Percentiles rank a stretch among this genome's conserved stretches.
Evolutionary conservation across 331 rosid species (phyloP).

Genomic region (Stylosanthes scabra): DNA sequence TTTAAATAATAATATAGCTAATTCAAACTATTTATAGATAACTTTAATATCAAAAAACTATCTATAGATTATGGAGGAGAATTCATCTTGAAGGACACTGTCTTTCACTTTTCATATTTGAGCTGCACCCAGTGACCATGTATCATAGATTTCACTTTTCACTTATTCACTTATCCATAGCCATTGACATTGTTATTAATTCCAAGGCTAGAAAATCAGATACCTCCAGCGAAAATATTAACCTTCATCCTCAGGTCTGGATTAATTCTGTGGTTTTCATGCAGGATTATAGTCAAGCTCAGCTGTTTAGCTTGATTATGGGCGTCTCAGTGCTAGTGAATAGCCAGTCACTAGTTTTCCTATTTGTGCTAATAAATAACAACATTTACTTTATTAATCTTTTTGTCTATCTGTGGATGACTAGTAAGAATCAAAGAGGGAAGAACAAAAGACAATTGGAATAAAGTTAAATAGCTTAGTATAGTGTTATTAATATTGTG

Average conservation of each 20-base stretch:
- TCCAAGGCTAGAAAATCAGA: constrained; percentile 31
- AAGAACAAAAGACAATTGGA: neutral
- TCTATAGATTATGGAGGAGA: neutral
- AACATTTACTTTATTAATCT: neutral
- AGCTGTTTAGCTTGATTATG: constrained; percentile 21
- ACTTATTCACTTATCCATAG: neutral
- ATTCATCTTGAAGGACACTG: neutral
- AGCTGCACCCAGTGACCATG: neutral
- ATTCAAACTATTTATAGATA: neutral
- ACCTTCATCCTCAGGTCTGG: constrained; percentile 34
- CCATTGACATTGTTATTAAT: neutral
- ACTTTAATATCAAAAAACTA: too few species aligned
- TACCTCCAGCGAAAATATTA: constrained; percentile 41
- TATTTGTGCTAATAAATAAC: constrained; percentile 5
- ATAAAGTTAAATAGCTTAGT: neutral
- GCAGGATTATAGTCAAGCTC: neutral
- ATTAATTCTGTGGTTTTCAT: neutral
- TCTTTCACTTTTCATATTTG: neutral
- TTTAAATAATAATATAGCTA: neutral
- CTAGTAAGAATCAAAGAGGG: neutral
- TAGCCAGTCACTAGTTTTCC: too few species aligned
- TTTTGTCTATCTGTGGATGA: neutral
- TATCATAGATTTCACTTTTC: neutral
- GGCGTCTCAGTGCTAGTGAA: constrained; percentile 23
- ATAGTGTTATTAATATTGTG: neutral